phyloP scores from a whole-genome alignment of 305 asterid genomes.

The Rubia tinctorum region DNA sequence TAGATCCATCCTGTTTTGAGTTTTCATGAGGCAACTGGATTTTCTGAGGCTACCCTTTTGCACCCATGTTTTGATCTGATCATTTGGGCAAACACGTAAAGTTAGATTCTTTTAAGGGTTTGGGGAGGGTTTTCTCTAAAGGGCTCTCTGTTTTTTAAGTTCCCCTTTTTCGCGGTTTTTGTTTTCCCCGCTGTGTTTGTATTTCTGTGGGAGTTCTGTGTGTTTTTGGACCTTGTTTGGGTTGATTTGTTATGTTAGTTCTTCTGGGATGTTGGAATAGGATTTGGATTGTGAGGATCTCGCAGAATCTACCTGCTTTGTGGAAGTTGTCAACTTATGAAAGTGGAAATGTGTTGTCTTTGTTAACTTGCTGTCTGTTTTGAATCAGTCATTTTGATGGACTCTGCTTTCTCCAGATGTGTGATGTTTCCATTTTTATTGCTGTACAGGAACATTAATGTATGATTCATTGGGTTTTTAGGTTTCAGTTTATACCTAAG shows the following conservation, averaged over 20 bases:
- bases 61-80: slow-evolving; percentile 8
- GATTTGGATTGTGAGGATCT: slow-evolving; percentile 14
- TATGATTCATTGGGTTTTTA: neutral
- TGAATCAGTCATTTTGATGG: slow-evolving; percentile 7
- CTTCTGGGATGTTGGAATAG: neutral
- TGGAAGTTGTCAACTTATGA: neutral
- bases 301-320: neutral
- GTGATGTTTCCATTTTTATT: neutral
- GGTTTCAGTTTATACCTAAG: neutral
- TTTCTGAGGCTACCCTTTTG: slow-evolving; percentile 22
- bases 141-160: neutral
- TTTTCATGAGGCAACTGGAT: slow-evolving; percentile 12
- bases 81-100: neutral
- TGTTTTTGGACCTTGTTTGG: neutral
- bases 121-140: slow-evolving; percentile 13
- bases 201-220: neutral
- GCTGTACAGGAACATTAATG: neutral
- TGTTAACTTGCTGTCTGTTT: neutral
- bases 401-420: neutral
- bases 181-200: neutral
- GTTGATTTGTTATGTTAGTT: neutral
- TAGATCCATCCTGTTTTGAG: slow-evolving; percentile 22
- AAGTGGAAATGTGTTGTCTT: neutral
- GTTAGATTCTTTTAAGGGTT: slow-evolving; percentile 18
- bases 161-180: neutral